Base-by-base conservation (phyloP, 768 basidiomycete genomes). In the Rhizopogon vulgaris region DNA sequence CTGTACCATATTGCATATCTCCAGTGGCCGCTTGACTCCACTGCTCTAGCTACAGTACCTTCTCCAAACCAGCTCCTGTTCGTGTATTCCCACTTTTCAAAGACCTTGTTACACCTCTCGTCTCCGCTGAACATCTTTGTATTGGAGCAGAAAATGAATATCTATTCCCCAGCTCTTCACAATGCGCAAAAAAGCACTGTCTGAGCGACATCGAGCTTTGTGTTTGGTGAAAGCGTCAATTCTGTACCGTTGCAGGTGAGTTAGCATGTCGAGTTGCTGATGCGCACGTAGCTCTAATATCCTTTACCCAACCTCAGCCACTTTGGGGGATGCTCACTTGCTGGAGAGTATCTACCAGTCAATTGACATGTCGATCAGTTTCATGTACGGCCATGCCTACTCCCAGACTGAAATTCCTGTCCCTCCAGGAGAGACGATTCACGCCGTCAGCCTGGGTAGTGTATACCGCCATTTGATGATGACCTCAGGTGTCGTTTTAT, bases 401-500 rank as follows among this genome's bases (percentile, higher is more conserved):
- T 69, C 73, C 0, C 65, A 71, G 54, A 63, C 57, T 6, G 66
- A 72, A 9, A 64, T 71, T 9, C 60, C 77, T 63, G 72, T 77
- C 48, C 55, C 78, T 67, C 70, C 62, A 73, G 36, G 80, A 73
- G 60, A 73, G 74, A 11, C 43, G 58, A 57, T 3, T 56, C 65
- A 1, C 10, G 37, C 48, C 58, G 38, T 48, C 58, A 57, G 66
- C 71, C 94, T 28, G 91, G 88, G 0, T 77, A 83, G 50, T 79
- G 79, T 48, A 85, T 99, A 18, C 96, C 96, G 2, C 85, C 80
- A 51, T 92, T 98, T 63, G 89, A 93, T n/a, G 96, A 99, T 61
- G 94, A 96, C 67, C 94, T 95, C 6, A 97, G 97, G 68, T 83
- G 88, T 52, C 80, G 96, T 15, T 97, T 97, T 66, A n/a, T n/a